These are phyloP conservation scores for Plasmodium ovale DNA, from an alignment of 169 alveolate species.

Conservation along the genomic window DNA sequence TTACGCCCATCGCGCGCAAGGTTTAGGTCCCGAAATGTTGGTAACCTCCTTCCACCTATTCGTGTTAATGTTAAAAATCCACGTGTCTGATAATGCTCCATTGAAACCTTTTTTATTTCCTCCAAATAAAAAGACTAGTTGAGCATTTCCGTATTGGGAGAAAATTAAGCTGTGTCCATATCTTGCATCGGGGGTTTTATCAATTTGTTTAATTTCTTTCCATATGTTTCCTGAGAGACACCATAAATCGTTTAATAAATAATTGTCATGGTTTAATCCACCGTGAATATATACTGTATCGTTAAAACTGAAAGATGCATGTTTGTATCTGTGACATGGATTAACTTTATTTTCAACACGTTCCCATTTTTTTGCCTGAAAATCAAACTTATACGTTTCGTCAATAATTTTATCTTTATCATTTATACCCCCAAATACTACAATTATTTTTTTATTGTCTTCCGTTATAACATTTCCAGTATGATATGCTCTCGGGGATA, in stretches of 20 bases:
- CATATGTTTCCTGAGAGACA: conserved; percentile 22
- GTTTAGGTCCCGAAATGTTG: conserved; percentile 33
- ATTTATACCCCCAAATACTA: conserved; percentile 73
- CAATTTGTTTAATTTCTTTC: conserved; percentile 17
- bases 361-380: conserved; percentile 70
- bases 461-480: conserved; percentile 72
- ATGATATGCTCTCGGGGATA: conserved; percentile 49
- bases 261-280: conserved; percentile 28
- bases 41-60: conserved; percentile 40
- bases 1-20: conserved; percentile 77
- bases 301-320: conserved; percentile 58
- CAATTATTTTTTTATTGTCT: conserved; percentile 36
- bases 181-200: conserved; percentile 37
- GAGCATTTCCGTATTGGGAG: conserved; percentile 31
- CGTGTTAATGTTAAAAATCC: conserved; percentile 58
- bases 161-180: conserved; percentile 66
- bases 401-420: conserved; percentile 34
- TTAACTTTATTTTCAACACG: neutral
- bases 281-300: conserved; percentile 67
- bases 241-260: conserved; percentile 50
- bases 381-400: conserved; percentile 70
- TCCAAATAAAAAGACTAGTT: conserved; percentile 54
- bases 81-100: conserved; percentile 56
- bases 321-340: conserved; percentile 64
- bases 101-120: conserved; percentile 66